These are phyloP conservation scores for Scutellaria galericulata DNA, from an alignment of 257 asterid species.

Conservation along the genomic window DNA sequence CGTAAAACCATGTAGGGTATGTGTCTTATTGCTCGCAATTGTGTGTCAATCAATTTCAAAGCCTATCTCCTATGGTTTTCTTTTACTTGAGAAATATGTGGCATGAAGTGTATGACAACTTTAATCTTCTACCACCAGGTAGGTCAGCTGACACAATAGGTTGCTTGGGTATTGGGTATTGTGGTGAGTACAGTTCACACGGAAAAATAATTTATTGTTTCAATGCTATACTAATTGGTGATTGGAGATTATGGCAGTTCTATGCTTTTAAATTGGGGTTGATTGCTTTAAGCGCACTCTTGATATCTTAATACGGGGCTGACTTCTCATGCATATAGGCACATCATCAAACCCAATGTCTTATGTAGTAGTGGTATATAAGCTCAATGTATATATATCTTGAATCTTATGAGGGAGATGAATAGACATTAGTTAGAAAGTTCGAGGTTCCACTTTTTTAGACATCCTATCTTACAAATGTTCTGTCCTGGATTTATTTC, in stretches of 20 bases:
- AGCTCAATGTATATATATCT: too few relatives aligned
- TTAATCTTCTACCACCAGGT: not conserved
- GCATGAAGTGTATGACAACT: not conserved
- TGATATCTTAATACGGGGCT: constrained; percentile 22
- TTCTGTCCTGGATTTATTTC: constrained; percentile 1
- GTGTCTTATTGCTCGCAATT: not conserved
- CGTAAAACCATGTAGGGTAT: not conserved
- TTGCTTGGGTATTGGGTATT: not conserved
- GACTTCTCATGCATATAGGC: not conserved
- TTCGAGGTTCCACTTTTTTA: not conserved
- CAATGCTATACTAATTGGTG: not conserved
- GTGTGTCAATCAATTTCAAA: not conserved
- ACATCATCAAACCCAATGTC: not conserved
- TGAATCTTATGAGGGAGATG: too few relatives aligned
- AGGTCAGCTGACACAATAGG: not conserved
- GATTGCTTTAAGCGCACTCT: constrained; percentile 16
- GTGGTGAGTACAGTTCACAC: not conserved
- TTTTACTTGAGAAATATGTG: not conserved
- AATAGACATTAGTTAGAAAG: too few relatives aligned
- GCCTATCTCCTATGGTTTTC: not conserved
- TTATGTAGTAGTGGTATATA: not conserved
- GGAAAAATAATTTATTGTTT: not conserved
- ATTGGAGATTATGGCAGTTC: not conserved
- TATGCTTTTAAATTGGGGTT: constrained; percentile 6
- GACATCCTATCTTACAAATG: not conserved